phyloP scores from a whole-genome alignment of 148 eudicot species.

The Rhododendron simsii region DNA sequence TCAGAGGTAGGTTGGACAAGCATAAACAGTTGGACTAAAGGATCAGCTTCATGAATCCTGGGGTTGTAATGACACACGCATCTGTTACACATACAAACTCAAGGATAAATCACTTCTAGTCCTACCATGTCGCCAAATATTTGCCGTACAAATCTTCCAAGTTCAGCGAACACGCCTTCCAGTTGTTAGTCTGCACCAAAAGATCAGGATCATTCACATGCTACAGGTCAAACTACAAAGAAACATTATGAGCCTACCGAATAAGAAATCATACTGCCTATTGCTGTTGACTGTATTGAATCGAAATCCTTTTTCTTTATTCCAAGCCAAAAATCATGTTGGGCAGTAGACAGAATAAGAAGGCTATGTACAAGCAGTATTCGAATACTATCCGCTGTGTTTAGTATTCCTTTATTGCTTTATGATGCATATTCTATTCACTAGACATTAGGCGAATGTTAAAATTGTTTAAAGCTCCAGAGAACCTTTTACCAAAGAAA shows the following conservation, averaged over 20 bases:
- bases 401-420: neutral
- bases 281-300: neutral
- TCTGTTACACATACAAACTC: neutral
- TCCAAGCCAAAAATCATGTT: neutral
- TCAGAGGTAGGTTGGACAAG: neutral
- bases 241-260: neutral
- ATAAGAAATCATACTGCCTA: neutral
- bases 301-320: neutral
- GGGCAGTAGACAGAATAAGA: neutral
- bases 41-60: neutral
- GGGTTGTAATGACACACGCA: neutral
- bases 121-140: slow-evolving; percentile 43
- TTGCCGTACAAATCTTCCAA: slow-evolving; percentile 55
- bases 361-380: neutral
- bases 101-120: neutral
- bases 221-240: neutral
- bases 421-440: no score
- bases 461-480: neutral
- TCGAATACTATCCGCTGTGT: neutral
- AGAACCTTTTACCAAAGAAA: neutral
- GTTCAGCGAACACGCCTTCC: slow-evolving; percentile 37
- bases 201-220: neutral
- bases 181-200: slow-evolving; percentile 45
- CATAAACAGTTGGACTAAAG: neutral
- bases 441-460: neutral